A percentile compares a stretch with the other conserved stretches of the same genome.
These are phyloP conservation scores for Candida sakaeoensis DNA, from an alignment of 805 yeast species.

Conservation along the genomic window DNA sequence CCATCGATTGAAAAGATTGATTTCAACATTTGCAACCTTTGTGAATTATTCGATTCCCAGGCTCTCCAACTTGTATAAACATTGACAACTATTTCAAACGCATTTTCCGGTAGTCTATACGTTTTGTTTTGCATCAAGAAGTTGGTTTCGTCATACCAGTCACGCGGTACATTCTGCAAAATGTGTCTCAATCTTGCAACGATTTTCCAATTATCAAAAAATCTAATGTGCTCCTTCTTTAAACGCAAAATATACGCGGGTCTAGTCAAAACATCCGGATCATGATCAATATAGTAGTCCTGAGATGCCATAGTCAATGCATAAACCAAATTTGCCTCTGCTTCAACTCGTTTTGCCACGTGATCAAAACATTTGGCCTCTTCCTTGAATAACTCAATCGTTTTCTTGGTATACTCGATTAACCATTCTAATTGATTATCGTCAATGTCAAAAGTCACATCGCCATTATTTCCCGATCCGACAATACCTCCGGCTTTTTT, in stretches of 20 bases:
- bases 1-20: slow-evolving; percentile 10
- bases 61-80: slow-evolving; percentile 79
- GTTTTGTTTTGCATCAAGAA: slow-evolving; percentile 18
- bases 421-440: slow-evolving; percentile 21
- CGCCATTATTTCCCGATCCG: slow-evolving; percentile 19
- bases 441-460: slow-evolving; percentile 17
- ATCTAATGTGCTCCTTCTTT: slow-evolving; percentile 68
- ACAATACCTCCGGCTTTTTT: slow-evolving; percentile 14
- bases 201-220: slow-evolving; percentile 84
- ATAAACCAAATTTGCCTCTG: slow-evolving; percentile 39
- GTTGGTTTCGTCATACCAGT: slow-evolving; percentile 43
- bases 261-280: slow-evolving; percentile 85
- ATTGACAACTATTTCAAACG: slow-evolving; percentile 50
- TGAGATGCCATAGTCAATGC: slow-evolving; percentile 36
- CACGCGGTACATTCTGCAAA: slow-evolving; percentile 50
- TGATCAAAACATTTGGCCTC: slow-evolving; percentile 16
- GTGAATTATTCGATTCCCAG: slow-evolving; percentile 68
- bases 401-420: slow-evolving; percentile 14
- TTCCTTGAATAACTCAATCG: slow-evolving; percentile 12
- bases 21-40: slow-evolving; percentile 19
- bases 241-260: slow-evolving; percentile 81
- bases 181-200: slow-evolving; percentile 77
- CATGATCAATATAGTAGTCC: slow-evolving; percentile 57
- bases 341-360: slow-evolving; percentile 12
- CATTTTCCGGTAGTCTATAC: slow-evolving; percentile 42